A percentile compares a stretch with the other conserved stretches of the same genome.
Conservation (phyloP, 192 early-diverging fungal genomes). For the Linnemannia exigua region DNA sequence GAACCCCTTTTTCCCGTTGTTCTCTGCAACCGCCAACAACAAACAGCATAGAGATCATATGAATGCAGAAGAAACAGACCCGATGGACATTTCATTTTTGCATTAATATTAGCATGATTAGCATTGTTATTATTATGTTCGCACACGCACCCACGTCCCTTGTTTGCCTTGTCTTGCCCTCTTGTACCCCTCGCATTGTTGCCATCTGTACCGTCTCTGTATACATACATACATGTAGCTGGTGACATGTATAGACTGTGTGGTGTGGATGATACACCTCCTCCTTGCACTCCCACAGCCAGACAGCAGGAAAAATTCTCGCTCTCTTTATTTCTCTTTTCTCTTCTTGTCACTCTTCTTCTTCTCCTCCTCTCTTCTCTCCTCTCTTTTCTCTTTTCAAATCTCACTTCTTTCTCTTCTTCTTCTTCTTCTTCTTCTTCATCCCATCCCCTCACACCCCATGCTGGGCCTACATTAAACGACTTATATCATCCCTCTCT, state of each 20-base stretch:
- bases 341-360: neutral
- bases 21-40: neutral
- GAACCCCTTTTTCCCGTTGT: too few species aligned
- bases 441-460: neutral
- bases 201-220: neutral
- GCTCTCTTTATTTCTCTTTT: neutral
- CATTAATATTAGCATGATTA: too few species aligned
- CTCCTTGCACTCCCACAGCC: neutral
- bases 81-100: too few species aligned
- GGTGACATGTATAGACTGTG: too few species aligned
- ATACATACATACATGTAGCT: too few species aligned
- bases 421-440: neutral
- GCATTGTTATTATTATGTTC: too few species aligned
- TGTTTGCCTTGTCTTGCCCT: too few species aligned
- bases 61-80: too few species aligned
- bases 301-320: too few species aligned
- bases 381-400: neutral
- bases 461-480: neutral
- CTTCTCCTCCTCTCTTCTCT: neutral
- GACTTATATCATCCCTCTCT: neutral
- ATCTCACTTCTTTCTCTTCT: neutral
- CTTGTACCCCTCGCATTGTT: too few species aligned
- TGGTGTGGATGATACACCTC: too few species aligned
- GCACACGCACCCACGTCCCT: too few species aligned
- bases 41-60: neutral